A percentile compares a stretch with the other conserved stretches of the same genome.
These are phyloP conservation scores for Pelargonium australe DNA, from an alignment of 441 rosid species.

Conservation along the genomic window DNA sequence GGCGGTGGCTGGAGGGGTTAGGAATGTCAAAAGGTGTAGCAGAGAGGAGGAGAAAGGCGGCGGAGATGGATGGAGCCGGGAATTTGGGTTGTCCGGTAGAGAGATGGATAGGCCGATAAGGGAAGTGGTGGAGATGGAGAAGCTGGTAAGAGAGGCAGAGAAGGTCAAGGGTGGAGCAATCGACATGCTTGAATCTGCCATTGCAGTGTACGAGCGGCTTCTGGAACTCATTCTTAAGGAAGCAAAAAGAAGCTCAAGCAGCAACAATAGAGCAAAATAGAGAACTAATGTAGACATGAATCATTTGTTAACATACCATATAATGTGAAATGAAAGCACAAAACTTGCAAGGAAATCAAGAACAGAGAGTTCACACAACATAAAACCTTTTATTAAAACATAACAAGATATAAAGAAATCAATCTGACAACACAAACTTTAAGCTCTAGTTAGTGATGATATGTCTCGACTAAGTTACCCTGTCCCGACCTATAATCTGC, in stretches of 20 bases:
- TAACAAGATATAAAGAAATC: too few species aligned
- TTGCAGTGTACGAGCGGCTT: conserved; percentile 32
- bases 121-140: conserved; percentile 22
- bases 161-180: conserved; percentile 33
- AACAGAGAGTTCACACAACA: too few species aligned
- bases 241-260: conserved; percentile 17
- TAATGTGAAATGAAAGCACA: neutral
- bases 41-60: neutral
- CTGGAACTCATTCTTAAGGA: conserved; percentile 37
- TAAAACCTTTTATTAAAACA: too few species aligned
- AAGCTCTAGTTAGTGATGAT: too few species aligned
- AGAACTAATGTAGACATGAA: conserved; percentile 15
- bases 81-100: conserved; percentile 11
- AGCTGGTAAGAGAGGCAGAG: conserved; percentile 18
- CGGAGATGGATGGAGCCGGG: neutral
- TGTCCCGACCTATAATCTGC: too few species aligned
- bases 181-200: conserved; percentile 38
- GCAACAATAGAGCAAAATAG: neutral
- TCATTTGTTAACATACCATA: neutral
- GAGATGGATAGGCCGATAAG: conserved; percentile 18
- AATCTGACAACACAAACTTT: too few species aligned
- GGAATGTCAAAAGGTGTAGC: neutral
- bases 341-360: too few species aligned
- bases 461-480: too few species aligned
- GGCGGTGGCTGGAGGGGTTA: conserved; percentile 24